Evolutionary conservation across 805 yeast species (phyloP).

Genomic region (Metschnikowia baotianmanensis): DNA sequence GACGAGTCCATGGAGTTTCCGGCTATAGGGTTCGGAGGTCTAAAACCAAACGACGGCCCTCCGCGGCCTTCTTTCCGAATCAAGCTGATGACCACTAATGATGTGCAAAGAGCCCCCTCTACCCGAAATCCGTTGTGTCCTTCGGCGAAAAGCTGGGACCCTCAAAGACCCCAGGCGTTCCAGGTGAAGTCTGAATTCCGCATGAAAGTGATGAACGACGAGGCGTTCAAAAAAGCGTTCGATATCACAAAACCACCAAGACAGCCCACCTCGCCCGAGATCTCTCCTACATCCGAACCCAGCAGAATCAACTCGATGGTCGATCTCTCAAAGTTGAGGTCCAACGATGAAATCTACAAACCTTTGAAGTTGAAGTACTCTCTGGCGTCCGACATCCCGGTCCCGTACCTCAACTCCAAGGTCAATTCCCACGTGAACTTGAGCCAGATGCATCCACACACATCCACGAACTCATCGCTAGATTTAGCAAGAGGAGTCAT

Average conservation of each 20-base stretch:
- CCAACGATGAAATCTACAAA: constrained; percentile 34
- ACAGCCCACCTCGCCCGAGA: constrained; percentile 40
- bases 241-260: constrained; percentile 31
- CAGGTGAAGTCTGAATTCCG: constrained; percentile 33
- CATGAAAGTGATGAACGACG: constrained; percentile 37
- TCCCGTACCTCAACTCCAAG: constrained; percentile 36
- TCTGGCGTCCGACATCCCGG: constrained; percentile 38
- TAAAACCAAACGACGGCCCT: constrained; percentile 15
- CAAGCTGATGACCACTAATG: constrained; percentile 18
- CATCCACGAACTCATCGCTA: constrained; percentile 23
- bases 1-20: constrained; percentile 16
- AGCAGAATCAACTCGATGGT: constrained; percentile 41
- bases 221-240: constrained; percentile 33
- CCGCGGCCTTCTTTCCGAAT: constrained; percentile 39
- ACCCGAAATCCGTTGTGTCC: constrained; percentile 31
- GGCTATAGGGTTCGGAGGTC: constrained; percentile 18
- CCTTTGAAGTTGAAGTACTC: constrained; percentile 42
- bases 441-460: constrained; percentile 20
- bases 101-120: constrained; percentile 8
- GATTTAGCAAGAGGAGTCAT: constrained; percentile 18
- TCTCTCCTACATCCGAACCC: constrained; percentile 42
- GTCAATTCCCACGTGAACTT: constrained; percentile 41
- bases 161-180: constrained; percentile 27
- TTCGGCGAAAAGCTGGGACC: constrained; percentile 41
- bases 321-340: constrained; percentile 34